These are phyloP conservation scores for Cladobotryum mycophilum DNA, from an alignment of 2,329 filamentous ascomycete genomes.

Conservation along the genomic window DNA sequence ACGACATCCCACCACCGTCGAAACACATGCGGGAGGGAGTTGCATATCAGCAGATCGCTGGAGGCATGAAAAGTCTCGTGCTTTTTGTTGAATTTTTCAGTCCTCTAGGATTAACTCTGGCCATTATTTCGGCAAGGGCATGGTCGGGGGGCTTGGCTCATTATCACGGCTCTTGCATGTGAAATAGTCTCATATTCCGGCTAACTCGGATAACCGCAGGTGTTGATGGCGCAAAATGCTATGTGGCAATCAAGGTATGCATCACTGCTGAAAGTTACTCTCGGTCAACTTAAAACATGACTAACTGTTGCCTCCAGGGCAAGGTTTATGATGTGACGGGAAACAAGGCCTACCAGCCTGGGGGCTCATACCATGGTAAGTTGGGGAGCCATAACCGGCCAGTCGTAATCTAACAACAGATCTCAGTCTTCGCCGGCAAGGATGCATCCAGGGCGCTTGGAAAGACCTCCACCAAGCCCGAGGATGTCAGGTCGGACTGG, in stretches of 20 bases:
- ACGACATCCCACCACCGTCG: background rate
- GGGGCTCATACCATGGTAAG: slow-evolving; percentile 79
- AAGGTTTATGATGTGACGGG: slow-evolving; percentile 90
- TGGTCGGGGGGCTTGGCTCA: no score
- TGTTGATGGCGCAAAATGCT: slow-evolving; percentile 56
- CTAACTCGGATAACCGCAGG: slow-evolving; percentile 39
- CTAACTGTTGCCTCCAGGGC: slow-evolving; percentile 48
- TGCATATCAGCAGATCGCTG: background rate
- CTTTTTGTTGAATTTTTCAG: no score
- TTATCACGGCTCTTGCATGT: no score
- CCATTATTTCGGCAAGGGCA: no score
- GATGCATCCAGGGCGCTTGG: slow-evolving; percentile 91
- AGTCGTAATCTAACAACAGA: background rate
- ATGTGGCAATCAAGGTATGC: slow-evolving; percentile 62
- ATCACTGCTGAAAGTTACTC: background rate
- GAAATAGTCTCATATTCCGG: background rate
- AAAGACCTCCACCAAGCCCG: slow-evolving; percentile 75
- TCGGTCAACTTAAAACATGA: background rate
- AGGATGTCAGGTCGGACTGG: slow-evolving; percentile 81
- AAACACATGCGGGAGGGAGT: background rate
- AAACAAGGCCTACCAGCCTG: slow-evolving; percentile 78
- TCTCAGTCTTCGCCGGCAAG: slow-evolving; percentile 84
- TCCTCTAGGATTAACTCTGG: no score
- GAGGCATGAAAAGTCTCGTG: background rate
- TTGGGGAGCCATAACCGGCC: slow-evolving; percentile 7